These are phyloP conservation scores for Avena eriantha DNA, from an alignment of 176 grass and related monocot species.

Conservation along the genomic window DNA sequence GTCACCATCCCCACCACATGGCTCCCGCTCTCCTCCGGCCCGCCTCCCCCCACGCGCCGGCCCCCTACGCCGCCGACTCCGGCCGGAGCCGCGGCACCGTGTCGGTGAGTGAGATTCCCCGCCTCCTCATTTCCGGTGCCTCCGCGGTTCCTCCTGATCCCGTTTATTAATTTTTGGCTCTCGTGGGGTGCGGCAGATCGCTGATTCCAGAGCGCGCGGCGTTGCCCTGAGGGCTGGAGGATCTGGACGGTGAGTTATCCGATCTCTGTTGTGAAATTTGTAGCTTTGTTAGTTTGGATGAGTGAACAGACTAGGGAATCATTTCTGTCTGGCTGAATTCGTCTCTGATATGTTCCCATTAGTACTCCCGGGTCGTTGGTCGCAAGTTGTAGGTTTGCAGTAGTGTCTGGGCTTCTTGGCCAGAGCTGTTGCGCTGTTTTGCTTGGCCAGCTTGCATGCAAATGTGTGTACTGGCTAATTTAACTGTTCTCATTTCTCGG, in stretches of 20 bases:
- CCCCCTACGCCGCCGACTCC: constrained; percentile 28
- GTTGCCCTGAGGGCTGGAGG: constrained; percentile 39
- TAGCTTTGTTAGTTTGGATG: neutral
- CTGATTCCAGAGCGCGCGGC: constrained; percentile 29
- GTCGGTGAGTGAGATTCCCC: constrained; percentile 34
- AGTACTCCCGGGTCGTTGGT: neutral
- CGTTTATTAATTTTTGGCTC: neutral
- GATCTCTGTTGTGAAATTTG: neutral
- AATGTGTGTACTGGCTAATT: neutral
- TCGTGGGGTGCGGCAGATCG: constrained; percentile 43
- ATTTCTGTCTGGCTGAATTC: neutral
- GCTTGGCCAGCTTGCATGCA: neutral
- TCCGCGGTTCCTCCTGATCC: neutral
- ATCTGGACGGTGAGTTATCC: constrained; percentile 52
- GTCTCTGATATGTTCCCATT: neutral
- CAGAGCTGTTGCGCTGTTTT: neutral
- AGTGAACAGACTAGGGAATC: neutral
- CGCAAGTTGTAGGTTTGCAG: neutral
- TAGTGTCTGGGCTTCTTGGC: neutral
- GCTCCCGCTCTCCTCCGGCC: constrained; percentile 55
- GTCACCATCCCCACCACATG: neutral
- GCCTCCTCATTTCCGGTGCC: neutral
- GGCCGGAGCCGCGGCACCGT: constrained; percentile 26
- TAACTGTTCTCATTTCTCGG: neutral
- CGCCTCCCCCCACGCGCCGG: constrained; percentile 33